Evolutionary conservation across 225 moss, liverwort and hornwort species (phyloP).

Genomic region (Sphagnum tenellum): DNA sequence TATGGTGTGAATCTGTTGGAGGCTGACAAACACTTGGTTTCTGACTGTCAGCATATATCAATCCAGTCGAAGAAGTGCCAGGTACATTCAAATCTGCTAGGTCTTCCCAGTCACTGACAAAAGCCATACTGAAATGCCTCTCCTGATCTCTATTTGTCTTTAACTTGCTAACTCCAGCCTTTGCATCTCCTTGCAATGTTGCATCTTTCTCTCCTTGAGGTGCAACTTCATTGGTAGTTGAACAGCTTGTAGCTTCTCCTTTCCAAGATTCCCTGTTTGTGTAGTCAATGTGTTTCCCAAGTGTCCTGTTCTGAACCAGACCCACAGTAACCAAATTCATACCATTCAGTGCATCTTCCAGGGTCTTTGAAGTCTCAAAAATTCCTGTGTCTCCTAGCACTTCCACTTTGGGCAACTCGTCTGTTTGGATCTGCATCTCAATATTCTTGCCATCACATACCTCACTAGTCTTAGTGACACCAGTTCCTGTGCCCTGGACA

Average conservation of each 20-base stretch:
- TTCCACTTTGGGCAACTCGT: too few relatives aligned
- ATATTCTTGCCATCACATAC: not conserved
- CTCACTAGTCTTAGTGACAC: not conserved
- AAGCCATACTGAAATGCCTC: not conserved
- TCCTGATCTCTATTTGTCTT: slow-evolving; percentile 7
- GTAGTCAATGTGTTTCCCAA: not conserved
- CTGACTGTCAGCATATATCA: slow-evolving; percentile 1
- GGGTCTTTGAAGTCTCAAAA: slow-evolving; percentile 1
- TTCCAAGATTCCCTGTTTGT: not conserved
- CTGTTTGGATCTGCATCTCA: slow-evolving; percentile 5
- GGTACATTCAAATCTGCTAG: too few relatives aligned
- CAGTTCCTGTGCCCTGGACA: not conserved
- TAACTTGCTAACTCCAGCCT: not conserved
- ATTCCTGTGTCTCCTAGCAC: slow-evolving; percentile 2
- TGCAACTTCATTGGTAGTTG: not conserved
- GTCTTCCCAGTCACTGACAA: not conserved
- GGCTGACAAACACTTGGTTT: slow-evolving; percentile 11
- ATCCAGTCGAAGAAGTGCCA: not conserved
- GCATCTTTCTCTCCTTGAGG: not conserved
- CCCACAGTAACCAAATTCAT: not conserved
- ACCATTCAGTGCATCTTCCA: slow-evolving; percentile 11
- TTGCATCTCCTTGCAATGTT: not conserved
- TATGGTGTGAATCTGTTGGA: slow-evolving; percentile 1
- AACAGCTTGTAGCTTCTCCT: not conserved
- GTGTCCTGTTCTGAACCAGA: not conserved